These are phyloP conservation scores for Starmerella bombi DNA, from an alignment of 805 yeast genomes.

Conservation along the genomic window DNA sequence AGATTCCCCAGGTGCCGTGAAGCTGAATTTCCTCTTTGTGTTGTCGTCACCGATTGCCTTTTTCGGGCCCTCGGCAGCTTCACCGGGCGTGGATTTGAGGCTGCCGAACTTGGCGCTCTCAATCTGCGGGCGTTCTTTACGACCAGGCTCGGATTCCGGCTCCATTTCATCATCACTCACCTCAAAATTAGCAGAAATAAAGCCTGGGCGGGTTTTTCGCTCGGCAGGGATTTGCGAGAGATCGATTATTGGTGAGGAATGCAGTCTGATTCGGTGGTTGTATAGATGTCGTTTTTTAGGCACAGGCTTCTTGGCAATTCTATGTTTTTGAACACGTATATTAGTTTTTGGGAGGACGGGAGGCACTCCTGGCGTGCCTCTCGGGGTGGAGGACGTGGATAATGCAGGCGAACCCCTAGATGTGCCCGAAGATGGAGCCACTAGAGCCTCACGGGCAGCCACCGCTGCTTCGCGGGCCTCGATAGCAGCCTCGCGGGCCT, in stretches of 20 bases:
- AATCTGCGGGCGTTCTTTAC: constrained; percentile 8
- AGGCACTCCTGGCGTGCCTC: no score
- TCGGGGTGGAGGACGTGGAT: background rate
- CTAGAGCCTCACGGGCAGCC: background rate
- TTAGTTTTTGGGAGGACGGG: background rate
- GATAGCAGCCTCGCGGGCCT: background rate
- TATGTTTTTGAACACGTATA: background rate
- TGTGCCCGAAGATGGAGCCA: background rate
- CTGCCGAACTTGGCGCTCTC: constrained; percentile 7
- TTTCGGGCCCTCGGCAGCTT: background rate
- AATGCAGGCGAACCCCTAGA: no score
- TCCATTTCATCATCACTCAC: constrained; percentile 23
- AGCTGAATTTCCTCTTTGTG: background rate
- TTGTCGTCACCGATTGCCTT: background rate
- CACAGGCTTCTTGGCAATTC: background rate
- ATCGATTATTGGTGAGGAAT: constrained; percentile 13
- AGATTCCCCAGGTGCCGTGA: background rate
- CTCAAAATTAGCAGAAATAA: constrained; percentile 27
- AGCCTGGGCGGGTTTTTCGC: constrained; percentile 26
- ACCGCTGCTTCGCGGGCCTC: background rate
- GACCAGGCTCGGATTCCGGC: background rate
- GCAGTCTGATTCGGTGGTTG: background rate
- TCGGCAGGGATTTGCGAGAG: constrained; percentile 13
- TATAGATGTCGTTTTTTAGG: no score
- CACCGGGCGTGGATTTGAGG: background rate